phyloP scores from a whole-genome alignment of 2,329 filamentous ascomycete genomes.

The Ophiostoma triangulosporum region DNA sequence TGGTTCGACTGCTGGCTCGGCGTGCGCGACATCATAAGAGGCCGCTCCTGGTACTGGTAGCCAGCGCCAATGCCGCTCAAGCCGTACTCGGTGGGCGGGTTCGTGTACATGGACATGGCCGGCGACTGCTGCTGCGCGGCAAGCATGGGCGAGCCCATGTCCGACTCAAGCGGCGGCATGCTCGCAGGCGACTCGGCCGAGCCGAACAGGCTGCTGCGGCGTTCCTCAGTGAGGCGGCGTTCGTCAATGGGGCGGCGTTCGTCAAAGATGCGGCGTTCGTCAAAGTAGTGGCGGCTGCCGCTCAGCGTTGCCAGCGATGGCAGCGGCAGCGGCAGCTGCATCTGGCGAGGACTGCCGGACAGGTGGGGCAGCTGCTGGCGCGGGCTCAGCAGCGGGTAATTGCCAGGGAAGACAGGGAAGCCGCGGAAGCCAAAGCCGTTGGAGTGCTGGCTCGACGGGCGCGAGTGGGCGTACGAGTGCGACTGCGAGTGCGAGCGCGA shows the following conservation, averaged over 20 bases:
- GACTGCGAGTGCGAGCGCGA: background rate
- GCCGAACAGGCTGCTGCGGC: no score
- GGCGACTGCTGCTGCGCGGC: background rate
- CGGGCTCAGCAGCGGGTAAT: background rate
- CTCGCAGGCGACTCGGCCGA: constrained; percentile 35
- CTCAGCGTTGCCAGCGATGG: no score
- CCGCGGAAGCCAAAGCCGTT: no score
- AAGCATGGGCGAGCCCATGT: constrained; percentile 38
- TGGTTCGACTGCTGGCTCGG: background rate
- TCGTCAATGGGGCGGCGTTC: background rate
- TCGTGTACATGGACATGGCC: background rate
- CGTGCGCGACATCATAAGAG: background rate
- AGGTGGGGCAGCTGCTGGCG: background rate
- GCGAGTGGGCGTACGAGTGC: background rate
- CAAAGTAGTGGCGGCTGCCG: background rate
- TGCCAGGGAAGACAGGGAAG: background rate
- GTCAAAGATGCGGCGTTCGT: constrained; percentile 5
- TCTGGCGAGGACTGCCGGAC: background rate
- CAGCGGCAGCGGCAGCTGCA: background rate
- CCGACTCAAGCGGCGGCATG: constrained; percentile 59
- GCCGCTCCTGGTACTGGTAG: background rate
- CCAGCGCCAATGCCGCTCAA: background rate
- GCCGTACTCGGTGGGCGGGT: background rate
- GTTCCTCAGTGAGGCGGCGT: constrained; percentile 3
- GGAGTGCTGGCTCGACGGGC: background rate